Evolutionary conservation across 31 red algal species (phyloP).

Genomic region (Bonnemaisonia californica): DNA sequence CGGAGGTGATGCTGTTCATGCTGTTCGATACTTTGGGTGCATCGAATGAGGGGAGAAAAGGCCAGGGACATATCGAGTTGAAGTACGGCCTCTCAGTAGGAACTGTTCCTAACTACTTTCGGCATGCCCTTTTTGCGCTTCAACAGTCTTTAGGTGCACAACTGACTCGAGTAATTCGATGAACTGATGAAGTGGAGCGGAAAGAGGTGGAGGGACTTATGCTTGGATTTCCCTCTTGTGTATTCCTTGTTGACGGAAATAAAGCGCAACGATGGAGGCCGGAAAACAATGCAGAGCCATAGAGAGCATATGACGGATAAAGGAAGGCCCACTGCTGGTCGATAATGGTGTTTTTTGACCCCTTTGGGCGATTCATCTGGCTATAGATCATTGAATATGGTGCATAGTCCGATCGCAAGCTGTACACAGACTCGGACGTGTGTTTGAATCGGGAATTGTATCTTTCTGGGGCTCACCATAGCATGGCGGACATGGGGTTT

Average conservation of each 20-base stretch:
- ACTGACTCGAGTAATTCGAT: not conserved
- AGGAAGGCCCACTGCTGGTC: constrained; percentile 7
- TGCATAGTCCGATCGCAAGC: constrained; percentile 10
- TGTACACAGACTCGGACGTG: constrained; percentile 8
- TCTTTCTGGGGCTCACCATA: not conserved
- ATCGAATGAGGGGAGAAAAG: too few relatives aligned
- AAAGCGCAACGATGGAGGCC: constrained; percentile 14
- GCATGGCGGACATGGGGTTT: constrained; percentile 8
- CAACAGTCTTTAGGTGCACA: not conserved
- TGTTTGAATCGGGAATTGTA: not conserved
- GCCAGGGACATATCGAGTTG: too few relatives aligned
- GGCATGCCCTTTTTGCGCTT: constrained; percentile 4
- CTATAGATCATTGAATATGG: constrained; percentile 18
- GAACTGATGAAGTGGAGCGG: constrained; percentile 4
- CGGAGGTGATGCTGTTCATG: too few relatives aligned
- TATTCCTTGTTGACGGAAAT: constrained; percentile 40
- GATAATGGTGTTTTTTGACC: constrained; percentile 14
- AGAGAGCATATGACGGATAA: constrained; percentile 32
- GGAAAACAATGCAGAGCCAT: constrained; percentile 16
- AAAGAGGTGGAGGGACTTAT: constrained; percentile 2
- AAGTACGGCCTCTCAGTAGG: too few relatives aligned
- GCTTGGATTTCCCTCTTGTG: constrained; percentile 17
- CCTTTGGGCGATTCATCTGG: constrained; percentile 18
- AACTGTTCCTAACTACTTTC: constrained; percentile 15
- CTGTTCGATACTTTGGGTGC: too few relatives aligned